These are phyloP conservation scores for Monsonia emarginata DNA, from an alignment of 441 rosid species.

Conservation along the genomic window DNA sequence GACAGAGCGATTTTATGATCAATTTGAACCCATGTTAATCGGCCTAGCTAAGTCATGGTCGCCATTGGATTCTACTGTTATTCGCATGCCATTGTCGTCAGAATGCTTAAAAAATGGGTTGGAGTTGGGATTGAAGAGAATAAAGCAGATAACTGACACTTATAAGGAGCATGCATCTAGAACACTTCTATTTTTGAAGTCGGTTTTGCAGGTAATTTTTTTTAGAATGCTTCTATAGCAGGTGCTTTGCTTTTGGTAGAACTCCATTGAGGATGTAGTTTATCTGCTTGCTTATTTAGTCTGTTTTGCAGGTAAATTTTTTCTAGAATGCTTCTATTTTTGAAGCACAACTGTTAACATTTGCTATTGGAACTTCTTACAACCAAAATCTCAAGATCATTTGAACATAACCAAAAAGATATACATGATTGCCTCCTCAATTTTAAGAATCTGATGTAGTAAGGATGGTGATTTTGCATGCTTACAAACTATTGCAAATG, in stretches of 20 bases:
- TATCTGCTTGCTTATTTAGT: neutral
- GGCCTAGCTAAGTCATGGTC: constrained; percentile 66
- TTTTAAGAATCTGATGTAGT: neutral
- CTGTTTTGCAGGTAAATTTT: too few relatives aligned
- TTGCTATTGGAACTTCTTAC: neutral
- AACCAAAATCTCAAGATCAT: neutral
- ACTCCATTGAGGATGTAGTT: neutral
- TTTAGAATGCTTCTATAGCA: neutral
- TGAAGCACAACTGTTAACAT: neutral
- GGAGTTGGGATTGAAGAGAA: constrained; percentile 57
- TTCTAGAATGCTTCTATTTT: too few relatives aligned
- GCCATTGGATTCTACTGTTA: constrained; percentile 61
- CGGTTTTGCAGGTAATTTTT: constrained; percentile 62
- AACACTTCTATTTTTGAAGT: constrained; percentile 70
- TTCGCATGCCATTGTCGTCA: constrained; percentile 88
- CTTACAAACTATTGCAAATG: neutral
- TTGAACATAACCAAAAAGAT: too few relatives aligned
- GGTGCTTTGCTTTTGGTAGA: neutral
- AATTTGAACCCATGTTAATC: constrained; percentile 79
- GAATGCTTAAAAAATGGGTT: constrained; percentile 70
- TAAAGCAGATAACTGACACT: constrained; percentile 58
- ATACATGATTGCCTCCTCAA: neutral
- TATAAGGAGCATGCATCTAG: constrained; percentile 73
- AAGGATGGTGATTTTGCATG: neutral
- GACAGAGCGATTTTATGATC: constrained; percentile 73